Conservation (phyloP, 306 rosid species). For the Vicia sativa region DNA sequence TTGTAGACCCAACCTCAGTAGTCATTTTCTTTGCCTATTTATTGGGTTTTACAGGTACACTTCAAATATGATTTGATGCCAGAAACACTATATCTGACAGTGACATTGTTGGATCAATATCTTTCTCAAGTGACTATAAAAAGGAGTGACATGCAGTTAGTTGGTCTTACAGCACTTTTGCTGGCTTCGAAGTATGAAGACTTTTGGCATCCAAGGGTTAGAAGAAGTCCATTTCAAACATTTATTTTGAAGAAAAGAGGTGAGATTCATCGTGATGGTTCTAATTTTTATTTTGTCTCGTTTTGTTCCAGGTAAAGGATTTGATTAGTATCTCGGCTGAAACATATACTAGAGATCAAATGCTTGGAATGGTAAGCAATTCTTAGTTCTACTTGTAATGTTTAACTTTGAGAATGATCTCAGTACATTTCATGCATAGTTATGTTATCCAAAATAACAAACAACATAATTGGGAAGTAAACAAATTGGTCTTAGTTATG, state of each 20-base stretch:
- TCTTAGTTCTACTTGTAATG: not conserved
- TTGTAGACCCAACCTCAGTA: not conserved
- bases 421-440: not conserved
- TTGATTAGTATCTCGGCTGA: constrained; percentile 83
- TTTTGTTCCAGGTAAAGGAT: constrained; percentile 64
- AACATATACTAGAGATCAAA: constrained; percentile 78
- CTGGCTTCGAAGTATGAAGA: constrained; percentile 94
- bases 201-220: constrained; percentile 93
- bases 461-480: not conserved
- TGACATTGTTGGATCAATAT: constrained; percentile 76
- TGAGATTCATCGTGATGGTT: constrained; percentile 26
- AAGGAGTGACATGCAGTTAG: constrained; percentile 81
- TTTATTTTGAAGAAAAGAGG: constrained; percentile 6
- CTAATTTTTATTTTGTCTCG: constrained; percentile 26
- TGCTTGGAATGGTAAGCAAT: constrained; percentile 74
- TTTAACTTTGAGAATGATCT: constrained; percentile 10
- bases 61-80: constrained; percentile 86
- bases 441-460: not conserved
- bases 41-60: constrained; percentile 69
- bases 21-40: constrained; percentile 24
- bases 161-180: constrained; percentile 89
- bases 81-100: constrained; percentile 80
- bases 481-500: too few species aligned
- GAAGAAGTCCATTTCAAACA: constrained; percentile 25
- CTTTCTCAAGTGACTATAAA: constrained; percentile 65